These are phyloP conservation scores for Fusarium sp. DNA, from an alignment of 2,329 filamentous ascomycete species.

Conservation along the genomic window DNA sequence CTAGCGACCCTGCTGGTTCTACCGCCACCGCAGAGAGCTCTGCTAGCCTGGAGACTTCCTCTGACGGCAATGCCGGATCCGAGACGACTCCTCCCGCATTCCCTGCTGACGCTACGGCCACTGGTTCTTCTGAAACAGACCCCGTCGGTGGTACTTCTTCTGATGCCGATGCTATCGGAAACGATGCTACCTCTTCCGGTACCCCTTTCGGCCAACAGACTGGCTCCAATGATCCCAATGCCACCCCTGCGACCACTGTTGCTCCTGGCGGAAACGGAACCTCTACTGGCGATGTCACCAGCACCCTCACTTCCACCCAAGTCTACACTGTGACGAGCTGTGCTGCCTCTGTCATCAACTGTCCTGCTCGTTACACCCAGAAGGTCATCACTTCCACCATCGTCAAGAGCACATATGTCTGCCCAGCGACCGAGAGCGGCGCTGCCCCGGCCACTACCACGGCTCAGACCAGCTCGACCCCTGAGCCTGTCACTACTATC, in stretches of 20 bases:
- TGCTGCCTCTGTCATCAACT: conserved; percentile 53
- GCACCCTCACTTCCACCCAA: conserved; percentile 42
- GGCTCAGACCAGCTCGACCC: conserved; percentile 7
- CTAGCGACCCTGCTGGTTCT: background rate
- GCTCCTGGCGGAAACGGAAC: conserved; percentile 9
- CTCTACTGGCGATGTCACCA: conserved; percentile 33
- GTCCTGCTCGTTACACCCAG: conserved; percentile 52
- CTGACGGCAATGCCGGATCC: background rate
- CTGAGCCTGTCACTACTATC: conserved; percentile 36
- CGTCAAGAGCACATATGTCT: conserved; percentile 37
- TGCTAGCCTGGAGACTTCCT: background rate
- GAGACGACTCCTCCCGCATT: background rate
- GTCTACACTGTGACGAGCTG: conserved; percentile 52
- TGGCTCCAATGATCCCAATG: background rate
- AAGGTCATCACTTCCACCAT: conserved; percentile 46
- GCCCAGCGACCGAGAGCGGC: conserved; percentile 38
- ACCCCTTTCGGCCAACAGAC: background rate
- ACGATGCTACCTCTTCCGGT: background rate
- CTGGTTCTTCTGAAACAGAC: background rate
- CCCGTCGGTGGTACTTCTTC: background rate
- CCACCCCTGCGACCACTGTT: conserved; percentile 3
- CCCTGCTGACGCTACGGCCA: background rate
- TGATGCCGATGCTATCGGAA: background rate
- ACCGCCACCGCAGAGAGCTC: background rate
- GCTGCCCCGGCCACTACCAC: conserved; percentile 21